Percentiles rank a stretch among this genome's conserved stretches.
Conservation (phyloP, 2,329 filamentous ascomycete genomes). For the Phaeosphaeriaceae sp. region DNA sequence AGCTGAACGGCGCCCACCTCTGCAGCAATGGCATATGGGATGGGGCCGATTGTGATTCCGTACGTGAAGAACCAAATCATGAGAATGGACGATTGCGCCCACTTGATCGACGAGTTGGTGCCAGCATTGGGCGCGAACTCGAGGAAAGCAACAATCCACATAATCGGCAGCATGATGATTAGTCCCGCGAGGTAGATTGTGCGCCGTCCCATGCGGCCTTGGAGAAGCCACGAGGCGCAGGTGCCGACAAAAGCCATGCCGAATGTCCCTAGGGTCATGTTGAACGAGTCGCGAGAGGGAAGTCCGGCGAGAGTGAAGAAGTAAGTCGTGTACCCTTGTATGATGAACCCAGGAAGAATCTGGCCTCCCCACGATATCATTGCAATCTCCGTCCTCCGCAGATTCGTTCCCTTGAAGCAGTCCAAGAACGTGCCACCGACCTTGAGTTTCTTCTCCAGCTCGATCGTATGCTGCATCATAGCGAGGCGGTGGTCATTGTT, state of each 20-base stretch:
- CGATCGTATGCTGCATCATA: constrained; percentile 90
- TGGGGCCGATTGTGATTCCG: constrained; percentile 84
- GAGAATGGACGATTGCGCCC: constrained; percentile 41
- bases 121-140: constrained; percentile 74
- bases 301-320: constrained; percentile 32
- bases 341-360: constrained; percentile 52
- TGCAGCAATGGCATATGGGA: constrained; percentile 85
- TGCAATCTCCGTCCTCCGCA: constrained; percentile 76
- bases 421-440: constrained; percentile 76
- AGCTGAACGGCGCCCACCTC: constrained; percentile 82
- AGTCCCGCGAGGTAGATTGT: constrained; percentile 74
- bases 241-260: constrained; percentile 73
- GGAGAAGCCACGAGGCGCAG: constrained; percentile 79
- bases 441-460: constrained; percentile 73
- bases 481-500: constrained; percentile 63
- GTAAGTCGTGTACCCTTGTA: constrained; percentile 49
- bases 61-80: constrained; percentile 69
- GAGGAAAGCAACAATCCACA: constrained; percentile 72
- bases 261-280: constrained; percentile 61
- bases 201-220: constrained; percentile 79
- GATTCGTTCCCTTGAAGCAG: constrained; percentile 79
- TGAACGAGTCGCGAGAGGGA: constrained; percentile 49
- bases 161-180: constrained; percentile 61
- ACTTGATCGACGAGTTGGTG: constrained; percentile 54
- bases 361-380: constrained; percentile 57